Percentiles rank a stretch among this genome's conserved stretches.
These are phyloP conservation scores for Mortierella alpina DNA, from an alignment of 192 early-diverging fungal species.

Conservation along the genomic window DNA sequence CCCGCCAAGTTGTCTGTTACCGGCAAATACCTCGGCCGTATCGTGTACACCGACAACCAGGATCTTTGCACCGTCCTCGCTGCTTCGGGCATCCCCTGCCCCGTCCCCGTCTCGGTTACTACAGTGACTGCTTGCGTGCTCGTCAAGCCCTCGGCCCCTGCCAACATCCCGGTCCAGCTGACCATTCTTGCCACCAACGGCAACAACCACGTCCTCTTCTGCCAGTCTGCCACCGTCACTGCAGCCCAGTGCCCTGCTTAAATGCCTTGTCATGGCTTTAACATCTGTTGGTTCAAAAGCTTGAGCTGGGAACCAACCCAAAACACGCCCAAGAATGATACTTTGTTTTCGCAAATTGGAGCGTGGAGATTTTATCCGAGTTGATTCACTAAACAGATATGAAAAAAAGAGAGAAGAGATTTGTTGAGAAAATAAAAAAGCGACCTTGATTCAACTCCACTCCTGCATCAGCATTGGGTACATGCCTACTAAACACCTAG, in stretches of 20 bases:
- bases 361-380: no score
- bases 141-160: constrained; percentile 17
- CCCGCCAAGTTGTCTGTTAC: constrained; percentile 14
- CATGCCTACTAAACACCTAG: no score
- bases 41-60: constrained; percentile 28
- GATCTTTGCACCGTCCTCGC: constrained; percentile 10
- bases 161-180: constrained; percentile 12
- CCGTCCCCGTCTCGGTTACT: constrained; percentile 4
- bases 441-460: no score
- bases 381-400: no score
- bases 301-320: no score
- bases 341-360: no score
- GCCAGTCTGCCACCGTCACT: constrained; percentile 20
- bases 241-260: constrained; percentile 15
- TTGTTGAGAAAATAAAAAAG: no score
- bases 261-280: not conserved
- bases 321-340: no score
- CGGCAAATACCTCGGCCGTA: constrained; percentile 21
- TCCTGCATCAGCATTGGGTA: no score
- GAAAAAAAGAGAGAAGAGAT: no score
- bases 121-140: constrained; percentile 17
- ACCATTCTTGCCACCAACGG: constrained; percentile 23
- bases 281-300: no score
- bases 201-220: constrained; percentile 17
- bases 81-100: constrained; percentile 7